Conservation (phyloP, 805 yeast genomes). For the Kockiozyma suomiensis region DNA sequence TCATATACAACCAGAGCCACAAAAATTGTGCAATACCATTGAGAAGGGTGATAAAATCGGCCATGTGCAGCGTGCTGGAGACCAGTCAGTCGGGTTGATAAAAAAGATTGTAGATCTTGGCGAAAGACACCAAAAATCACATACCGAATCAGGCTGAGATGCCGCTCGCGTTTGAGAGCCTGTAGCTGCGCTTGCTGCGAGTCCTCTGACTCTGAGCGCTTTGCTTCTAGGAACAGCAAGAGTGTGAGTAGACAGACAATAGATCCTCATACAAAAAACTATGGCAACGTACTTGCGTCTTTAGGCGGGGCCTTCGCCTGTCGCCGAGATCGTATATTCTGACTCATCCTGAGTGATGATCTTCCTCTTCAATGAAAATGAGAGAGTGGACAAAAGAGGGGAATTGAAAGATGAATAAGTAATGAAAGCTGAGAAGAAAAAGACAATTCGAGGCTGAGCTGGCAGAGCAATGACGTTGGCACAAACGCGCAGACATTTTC, state of each 20-base stretch:
- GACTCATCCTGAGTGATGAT: background rate
- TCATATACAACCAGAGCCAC: background rate
- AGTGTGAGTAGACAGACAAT: background rate
- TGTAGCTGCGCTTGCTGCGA: slow-evolving; percentile 62
- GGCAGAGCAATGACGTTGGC: background rate
- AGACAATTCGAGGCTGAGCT: background rate
- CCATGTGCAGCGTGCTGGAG: slow-evolving; percentile 79
- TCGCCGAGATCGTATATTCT: background rate
- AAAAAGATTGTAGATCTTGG: background rate
- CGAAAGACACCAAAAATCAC: background rate
- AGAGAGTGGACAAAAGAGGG: background rate
- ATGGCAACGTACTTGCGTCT: background rate
- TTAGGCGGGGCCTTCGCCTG: background rate
- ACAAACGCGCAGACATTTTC: background rate
- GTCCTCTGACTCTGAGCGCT: slow-evolving; percentile 41
- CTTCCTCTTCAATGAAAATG: background rate
- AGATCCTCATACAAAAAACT: background rate
- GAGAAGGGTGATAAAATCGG: slow-evolving; percentile 91
- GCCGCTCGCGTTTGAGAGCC: slow-evolving; percentile 83
- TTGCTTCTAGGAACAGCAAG: background rate
- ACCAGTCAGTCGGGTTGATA: background rate
- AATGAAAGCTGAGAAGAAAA: background rate
- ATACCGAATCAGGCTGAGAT: slow-evolving; percentile 71
- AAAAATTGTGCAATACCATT: slow-evolving; percentile 52
- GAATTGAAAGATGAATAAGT: background rate